phyloP scores from a whole-genome alignment of 2,329 filamentous ascomycete species.

The Pseudogymnoascus pannorum region DNA sequence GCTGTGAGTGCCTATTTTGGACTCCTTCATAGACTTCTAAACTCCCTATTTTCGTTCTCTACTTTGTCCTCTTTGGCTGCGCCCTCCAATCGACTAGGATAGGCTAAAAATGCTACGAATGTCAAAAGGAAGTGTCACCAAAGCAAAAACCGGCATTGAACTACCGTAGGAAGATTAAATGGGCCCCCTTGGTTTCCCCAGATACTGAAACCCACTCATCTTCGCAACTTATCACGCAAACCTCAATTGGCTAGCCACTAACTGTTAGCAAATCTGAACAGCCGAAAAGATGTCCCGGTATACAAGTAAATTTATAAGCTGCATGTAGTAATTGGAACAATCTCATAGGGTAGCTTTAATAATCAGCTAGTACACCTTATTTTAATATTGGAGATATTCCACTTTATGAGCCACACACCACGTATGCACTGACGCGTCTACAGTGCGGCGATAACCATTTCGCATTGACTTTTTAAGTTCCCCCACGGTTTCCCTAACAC shows the following conservation, averaged over 20 bases:
- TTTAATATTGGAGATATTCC: background rate
- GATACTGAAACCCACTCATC: background rate
- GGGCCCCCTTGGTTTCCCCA: background rate
- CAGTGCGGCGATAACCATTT: background rate
- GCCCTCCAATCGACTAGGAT: background rate
- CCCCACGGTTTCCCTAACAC: background rate
- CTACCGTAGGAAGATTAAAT: background rate
- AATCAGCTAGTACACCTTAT: background rate
- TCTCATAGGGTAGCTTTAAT: slow-evolving; percentile 26
- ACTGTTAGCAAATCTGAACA: background rate
- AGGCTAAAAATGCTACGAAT: no score
- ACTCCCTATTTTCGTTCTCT: background rate
- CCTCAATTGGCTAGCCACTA: background rate
- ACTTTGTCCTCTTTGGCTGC: background rate
- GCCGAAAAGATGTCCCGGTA: background rate
- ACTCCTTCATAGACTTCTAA: background rate
- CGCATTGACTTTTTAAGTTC: background rate
- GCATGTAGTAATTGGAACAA: background rate
- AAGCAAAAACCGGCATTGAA: no score
- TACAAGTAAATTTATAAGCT: background rate
- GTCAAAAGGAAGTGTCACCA: no score
- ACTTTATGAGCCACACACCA: background rate
- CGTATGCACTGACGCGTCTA: background rate
- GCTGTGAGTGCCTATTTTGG: background rate
- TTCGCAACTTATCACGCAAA: background rate